These are phyloP conservation scores for Zalaria sp. DNA, from an alignment of 2,329 filamentous ascomycete species.

Conservation along the genomic window DNA sequence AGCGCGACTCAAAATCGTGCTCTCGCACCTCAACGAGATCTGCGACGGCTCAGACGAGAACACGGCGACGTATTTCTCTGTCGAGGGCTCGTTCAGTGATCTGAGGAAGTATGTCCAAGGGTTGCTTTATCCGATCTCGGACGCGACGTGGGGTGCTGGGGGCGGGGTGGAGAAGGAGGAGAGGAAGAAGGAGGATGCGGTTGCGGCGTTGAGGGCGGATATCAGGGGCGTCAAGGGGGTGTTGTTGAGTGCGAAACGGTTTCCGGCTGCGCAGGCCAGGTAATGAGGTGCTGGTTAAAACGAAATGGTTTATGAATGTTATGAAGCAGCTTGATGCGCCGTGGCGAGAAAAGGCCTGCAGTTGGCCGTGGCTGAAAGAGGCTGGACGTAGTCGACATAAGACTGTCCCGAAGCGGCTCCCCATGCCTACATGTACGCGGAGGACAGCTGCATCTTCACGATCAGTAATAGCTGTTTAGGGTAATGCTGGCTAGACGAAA, in stretches of 20 bases:
- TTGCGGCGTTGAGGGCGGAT: slow-evolving; percentile 57
- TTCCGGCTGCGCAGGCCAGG: slow-evolving; percentile 29
- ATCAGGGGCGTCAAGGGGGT: slow-evolving; percentile 71
- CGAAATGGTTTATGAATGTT: no score
- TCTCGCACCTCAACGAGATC: slow-evolving; percentile 36
- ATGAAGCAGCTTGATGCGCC: no score
- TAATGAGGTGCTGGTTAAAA: no score
- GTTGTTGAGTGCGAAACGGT: slow-evolving; percentile 59
- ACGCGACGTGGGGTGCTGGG: slow-evolving; percentile 8
- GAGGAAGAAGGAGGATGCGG: slow-evolving; percentile 50
- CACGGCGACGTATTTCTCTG: slow-evolving; percentile 35
- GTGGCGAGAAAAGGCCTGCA: no score
- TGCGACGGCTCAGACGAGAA: slow-evolving; percentile 35
- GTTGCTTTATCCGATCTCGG: slow-evolving; percentile 31
- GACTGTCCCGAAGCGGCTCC: no score
- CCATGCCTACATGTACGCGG: no score
- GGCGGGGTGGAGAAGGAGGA: slow-evolving; percentile 16
- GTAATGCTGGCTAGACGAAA: no score
- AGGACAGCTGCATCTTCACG: no score
- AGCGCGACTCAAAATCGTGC: slow-evolving; percentile 34
- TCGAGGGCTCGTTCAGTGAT: slow-evolving; percentile 36
- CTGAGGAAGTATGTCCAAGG: slow-evolving; percentile 53
- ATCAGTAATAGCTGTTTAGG: no score
- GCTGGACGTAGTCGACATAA: no score
- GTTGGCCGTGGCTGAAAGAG: no score